Conservation (phyloP, 495 filamentous ascomycete genomes). For the Talaromyces adpressus region DNA sequence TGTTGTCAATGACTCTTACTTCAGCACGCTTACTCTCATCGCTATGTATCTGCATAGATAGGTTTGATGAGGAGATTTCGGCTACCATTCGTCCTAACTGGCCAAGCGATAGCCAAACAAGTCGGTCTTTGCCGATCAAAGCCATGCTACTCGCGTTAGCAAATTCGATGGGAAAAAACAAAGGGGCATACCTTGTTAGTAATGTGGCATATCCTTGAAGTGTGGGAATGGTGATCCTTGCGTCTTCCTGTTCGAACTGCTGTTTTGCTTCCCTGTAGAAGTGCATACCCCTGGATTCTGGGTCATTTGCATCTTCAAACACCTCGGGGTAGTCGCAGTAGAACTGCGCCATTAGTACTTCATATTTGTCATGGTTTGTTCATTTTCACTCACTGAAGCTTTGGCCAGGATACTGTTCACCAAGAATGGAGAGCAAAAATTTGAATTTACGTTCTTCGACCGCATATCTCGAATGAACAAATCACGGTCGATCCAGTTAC, state of each 20-base stretch:
- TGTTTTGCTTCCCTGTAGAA: conserved; percentile 20
- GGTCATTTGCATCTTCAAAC: conserved; percentile 10
- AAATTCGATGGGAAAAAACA: neutral
- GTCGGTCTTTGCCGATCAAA: conserved; percentile 21
- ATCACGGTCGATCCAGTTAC: conserved; percentile 35
- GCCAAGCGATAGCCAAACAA: conserved; percentile 29
- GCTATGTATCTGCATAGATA: conserved; percentile 5
- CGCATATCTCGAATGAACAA: conserved; percentile 35
- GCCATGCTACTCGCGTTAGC: conserved; percentile 21
- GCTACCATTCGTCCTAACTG: conserved; percentile 26
- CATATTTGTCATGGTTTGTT: neutral
- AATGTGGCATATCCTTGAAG: conserved; percentile 28
- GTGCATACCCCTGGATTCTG: conserved; percentile 15
- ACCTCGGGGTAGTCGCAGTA: conserved; percentile 19
- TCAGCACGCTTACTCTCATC: conserved; percentile 8
- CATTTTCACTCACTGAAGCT: conserved; percentile 23
- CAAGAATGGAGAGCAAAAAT: conserved; percentile 38
- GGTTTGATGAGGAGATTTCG: conserved; percentile 15
- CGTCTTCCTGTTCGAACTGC: conserved; percentile 15
- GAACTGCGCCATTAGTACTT: conserved; percentile 12
- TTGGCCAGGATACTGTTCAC: conserved; percentile 39
- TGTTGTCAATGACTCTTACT: conserved; percentile 15
- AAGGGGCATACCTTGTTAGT: conserved; percentile 12
- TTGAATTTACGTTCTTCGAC: conserved; percentile 16
- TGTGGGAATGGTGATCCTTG: conserved; percentile 21